Conservation (phyloP, 2,329 filamentous ascomycete genomes). For the Phialophora verrucosa region DNA sequence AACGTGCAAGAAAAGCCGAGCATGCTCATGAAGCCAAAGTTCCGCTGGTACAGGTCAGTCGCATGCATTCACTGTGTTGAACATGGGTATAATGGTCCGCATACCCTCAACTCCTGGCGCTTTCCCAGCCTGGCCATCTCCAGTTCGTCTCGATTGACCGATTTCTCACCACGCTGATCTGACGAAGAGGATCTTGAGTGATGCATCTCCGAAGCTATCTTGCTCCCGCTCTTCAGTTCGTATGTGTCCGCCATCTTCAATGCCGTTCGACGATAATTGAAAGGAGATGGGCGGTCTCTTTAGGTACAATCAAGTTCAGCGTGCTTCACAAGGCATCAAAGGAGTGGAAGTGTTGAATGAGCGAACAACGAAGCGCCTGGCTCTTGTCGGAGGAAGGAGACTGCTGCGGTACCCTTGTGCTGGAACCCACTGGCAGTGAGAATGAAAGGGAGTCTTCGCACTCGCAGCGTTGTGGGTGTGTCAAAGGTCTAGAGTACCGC, state of each 20-base stretch:
- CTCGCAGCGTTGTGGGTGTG: neutral
- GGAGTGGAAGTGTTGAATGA: neutral
- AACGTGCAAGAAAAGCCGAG: slow-evolving; percentile 42
- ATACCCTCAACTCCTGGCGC: slow-evolving; percentile 29
- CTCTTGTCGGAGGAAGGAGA: neutral
- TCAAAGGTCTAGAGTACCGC: slow-evolving; percentile 1
- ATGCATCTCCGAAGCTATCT: slow-evolving; percentile 23
- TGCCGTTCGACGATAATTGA: neutral
- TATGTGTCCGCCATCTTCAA: slow-evolving; percentile 22
- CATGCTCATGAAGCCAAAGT: slow-evolving; percentile 41
- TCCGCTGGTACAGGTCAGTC: slow-evolving; percentile 35
- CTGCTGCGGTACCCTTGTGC: neutral
- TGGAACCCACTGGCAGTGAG: neutral
- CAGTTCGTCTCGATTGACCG: slow-evolving; percentile 27
- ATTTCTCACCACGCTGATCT: slow-evolving; percentile 25
- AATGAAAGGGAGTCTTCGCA: neutral
- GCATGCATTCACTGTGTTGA: neutral
- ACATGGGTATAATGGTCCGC: neutral
- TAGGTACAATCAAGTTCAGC: neutral
- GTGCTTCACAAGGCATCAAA: neutral
- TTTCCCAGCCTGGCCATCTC: slow-evolving; percentile 31
- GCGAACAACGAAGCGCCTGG: neutral
- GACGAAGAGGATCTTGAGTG: slow-evolving; percentile 23
- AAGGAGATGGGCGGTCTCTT: neutral
- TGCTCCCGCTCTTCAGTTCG: slow-evolving; percentile 24